Conservation (phyloP, 1,284 basidiomycete species). For the Apiotrichum laibachii region DNA sequence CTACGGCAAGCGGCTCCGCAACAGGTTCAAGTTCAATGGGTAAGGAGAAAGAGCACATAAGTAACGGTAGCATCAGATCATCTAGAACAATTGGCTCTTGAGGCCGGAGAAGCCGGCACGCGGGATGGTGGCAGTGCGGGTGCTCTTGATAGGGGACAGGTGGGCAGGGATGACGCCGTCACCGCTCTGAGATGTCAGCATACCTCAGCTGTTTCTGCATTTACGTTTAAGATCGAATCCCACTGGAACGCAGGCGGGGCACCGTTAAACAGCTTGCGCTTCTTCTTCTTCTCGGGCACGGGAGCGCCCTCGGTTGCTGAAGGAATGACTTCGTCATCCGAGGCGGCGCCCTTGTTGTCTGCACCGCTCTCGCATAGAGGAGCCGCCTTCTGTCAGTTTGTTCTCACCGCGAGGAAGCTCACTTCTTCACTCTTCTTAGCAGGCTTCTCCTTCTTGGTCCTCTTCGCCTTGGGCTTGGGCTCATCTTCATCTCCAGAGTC, state of each 20-base stretch:
- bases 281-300: conserved; percentile 42
- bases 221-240: conserved; percentile 45
- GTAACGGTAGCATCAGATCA: background rate
- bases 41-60: background rate
- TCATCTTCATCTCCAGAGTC: background rate
- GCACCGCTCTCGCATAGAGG: conserved; percentile 3
- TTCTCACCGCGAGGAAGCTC: no score
- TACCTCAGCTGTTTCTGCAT: conserved; percentile 14
- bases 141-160: conserved; percentile 34
- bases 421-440: conserved; percentile 9
- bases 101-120: conserved; percentile 30
- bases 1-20: conserved; percentile 48
- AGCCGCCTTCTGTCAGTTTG: background rate
- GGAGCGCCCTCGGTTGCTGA: background rate
- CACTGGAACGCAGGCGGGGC: conserved; percentile 38
- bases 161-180: conserved; percentile 45
- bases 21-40: conserved; percentile 41
- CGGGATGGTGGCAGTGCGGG: conserved; percentile 29
- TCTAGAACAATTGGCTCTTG: conserved; percentile 8
- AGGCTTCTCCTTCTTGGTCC: conserved; percentile 1
- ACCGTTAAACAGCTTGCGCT: conserved; percentile 33
- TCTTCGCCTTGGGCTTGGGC: conserved; percentile 8
- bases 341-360: conserved; percentile 2
- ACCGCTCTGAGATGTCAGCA: conserved; percentile 33
- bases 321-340: background rate